These are phyloP conservation scores for Volutella citrinella DNA, from an alignment of 2,329 filamentous ascomycete species.

Conservation along the genomic window DNA sequence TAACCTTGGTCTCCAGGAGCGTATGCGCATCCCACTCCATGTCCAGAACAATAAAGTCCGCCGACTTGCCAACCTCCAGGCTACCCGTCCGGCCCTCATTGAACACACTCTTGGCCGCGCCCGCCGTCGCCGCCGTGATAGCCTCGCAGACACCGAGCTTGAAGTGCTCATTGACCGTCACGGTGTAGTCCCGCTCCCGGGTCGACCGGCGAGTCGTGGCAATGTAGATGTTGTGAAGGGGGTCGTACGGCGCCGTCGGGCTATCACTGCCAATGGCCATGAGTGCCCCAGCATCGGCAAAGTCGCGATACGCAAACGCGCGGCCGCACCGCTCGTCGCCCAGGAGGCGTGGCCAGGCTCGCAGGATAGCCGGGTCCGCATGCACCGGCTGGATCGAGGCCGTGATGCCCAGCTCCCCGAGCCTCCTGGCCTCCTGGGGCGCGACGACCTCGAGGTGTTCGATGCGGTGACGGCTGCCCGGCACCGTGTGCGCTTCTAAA, in stretches of 20 bases:
- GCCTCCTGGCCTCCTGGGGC: slow-evolving; percentile 50
- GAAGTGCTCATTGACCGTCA: slow-evolving; percentile 49
- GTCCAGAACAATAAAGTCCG: slow-evolving; percentile 48
- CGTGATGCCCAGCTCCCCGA: slow-evolving; percentile 56
- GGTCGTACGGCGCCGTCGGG: slow-evolving; percentile 53
- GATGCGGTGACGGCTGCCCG: slow-evolving; percentile 54
- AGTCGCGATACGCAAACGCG: slow-evolving; percentile 61
- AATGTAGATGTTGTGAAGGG: slow-evolving; percentile 53
- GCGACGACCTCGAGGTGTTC: slow-evolving; percentile 61
- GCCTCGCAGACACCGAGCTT: slow-evolving; percentile 50
- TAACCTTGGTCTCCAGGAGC: slow-evolving; percentile 43
- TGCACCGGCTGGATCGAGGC: slow-evolving; percentile 57
- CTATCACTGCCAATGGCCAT: slow-evolving; percentile 56
- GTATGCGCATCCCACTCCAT: slow-evolving; percentile 47
- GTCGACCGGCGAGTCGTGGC: slow-evolving; percentile 55
- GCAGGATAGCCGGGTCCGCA: slow-evolving; percentile 56
- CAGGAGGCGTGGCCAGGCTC: slow-evolving; percentile 56
- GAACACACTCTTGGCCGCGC: slow-evolving; percentile 52
- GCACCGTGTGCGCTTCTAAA: slow-evolving; percentile 39
- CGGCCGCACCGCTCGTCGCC: slow-evolving; percentile 52
- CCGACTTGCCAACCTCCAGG: slow-evolving; percentile 48
- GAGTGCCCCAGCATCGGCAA: slow-evolving; percentile 49
- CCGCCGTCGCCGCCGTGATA: slow-evolving; percentile 48
- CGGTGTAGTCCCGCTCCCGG: slow-evolving; percentile 39
- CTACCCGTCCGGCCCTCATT: slow-evolving; percentile 46